Conservation (phyloP, 768 basidiomycete genomes). For the Russula brevipes region DNA sequence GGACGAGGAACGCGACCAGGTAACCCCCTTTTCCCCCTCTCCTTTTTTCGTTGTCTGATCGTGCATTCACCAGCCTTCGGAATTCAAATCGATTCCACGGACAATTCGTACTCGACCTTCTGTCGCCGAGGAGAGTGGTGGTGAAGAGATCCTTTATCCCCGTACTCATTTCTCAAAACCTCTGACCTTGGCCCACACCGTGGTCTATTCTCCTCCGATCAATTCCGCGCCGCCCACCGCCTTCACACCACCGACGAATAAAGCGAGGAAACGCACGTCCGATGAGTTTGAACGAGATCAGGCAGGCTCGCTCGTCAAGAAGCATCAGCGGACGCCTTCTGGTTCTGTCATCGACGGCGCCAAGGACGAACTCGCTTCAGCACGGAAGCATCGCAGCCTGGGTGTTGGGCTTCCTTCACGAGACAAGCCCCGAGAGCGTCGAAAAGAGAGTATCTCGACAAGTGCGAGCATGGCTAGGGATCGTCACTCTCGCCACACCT, state of each 20-base stretch:
- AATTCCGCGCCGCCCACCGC: constrained; percentile 18
- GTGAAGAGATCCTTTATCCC: constrained; percentile 86
- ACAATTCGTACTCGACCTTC: constrained; percentile 58
- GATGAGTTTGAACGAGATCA: constrained; percentile 34
- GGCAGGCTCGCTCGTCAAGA: constrained; percentile 23
- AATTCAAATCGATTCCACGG: constrained; percentile 43
- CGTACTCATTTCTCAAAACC: constrained; percentile 37
- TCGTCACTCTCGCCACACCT: constrained; percentile 59
- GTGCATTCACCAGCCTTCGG: constrained; percentile 35
- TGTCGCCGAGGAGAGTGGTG: constrained; percentile 77
- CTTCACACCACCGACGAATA: constrained; percentile 23
- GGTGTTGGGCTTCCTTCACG: constrained; percentile 31
- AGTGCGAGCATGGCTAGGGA: constrained; percentile 25
- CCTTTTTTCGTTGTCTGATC: constrained; percentile 1
- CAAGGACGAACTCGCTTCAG: constrained; percentile 29
- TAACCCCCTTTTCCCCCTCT: constrained; percentile 31
- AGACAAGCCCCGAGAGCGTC: constrained; percentile 45
- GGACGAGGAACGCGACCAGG: constrained; percentile 63
- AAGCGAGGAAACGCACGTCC: constrained; percentile 31
- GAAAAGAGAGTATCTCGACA: constrained; percentile 32
- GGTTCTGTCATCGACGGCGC: constrained; percentile 39
- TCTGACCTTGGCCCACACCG: neutral
- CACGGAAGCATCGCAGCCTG: constrained; percentile 25
- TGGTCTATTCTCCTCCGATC: neutral
- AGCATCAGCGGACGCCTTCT: constrained; percentile 21